Conservation (phyloP, 139 green algal genomes). For the Closterium sp. region DNA sequence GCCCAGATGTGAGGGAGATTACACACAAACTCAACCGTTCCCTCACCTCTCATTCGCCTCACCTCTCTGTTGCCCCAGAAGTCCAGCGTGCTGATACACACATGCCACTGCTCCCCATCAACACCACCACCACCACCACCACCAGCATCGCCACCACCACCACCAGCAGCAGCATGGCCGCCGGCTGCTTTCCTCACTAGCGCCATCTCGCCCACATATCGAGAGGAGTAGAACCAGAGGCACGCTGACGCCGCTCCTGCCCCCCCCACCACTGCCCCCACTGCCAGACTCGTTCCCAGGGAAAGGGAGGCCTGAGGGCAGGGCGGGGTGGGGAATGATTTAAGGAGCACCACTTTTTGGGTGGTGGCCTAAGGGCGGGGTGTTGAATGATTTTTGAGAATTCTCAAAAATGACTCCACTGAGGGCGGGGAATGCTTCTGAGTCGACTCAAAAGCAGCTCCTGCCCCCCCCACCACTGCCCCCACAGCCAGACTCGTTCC, state of each 20-base stretch:
- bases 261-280: slow-evolving; percentile 23
- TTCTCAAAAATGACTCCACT: too few relatives aligned
- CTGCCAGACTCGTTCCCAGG: slow-evolving; percentile 10
- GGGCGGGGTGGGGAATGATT: background rate
- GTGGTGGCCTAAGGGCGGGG: too few relatives aligned
- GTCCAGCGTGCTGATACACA: too few relatives aligned
- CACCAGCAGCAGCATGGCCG: background rate
- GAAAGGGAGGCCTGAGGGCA: background rate
- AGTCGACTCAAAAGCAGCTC: too few relatives aligned
- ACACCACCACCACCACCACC: background rate
- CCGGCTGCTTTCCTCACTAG: background rate
- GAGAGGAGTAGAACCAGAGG: background rate
- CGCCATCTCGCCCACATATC: background rate
- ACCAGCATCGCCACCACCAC: too few relatives aligned
- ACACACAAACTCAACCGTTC: too few relatives aligned
- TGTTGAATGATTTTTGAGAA: too few relatives aligned
- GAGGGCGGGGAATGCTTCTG: too few relatives aligned
- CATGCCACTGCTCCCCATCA: background rate
- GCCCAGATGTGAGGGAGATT: too few relatives aligned
- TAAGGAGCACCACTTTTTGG: too few relatives aligned
- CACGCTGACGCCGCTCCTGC: background rate
- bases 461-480: slow-evolving; percentile 19
- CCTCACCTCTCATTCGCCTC: too few relatives aligned
- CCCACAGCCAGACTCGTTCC: slow-evolving; percentile 20
- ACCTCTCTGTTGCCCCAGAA: too few relatives aligned